phyloP scores from a whole-genome alignment of 2,329 filamentous ascomycete species.

The Keithomyces neogunnii region DNA sequence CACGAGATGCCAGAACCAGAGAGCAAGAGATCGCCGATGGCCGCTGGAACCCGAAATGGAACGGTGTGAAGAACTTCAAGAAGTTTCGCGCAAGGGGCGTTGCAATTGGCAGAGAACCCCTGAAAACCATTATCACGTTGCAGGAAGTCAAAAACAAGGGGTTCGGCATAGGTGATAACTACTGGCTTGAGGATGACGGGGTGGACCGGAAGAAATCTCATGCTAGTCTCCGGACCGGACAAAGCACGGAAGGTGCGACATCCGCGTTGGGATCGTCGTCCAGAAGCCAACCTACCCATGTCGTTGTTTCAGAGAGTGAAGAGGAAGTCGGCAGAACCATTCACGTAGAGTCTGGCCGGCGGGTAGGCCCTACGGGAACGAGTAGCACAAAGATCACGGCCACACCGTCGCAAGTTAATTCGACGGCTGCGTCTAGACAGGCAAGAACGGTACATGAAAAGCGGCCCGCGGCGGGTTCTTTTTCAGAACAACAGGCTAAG shows the following conservation, averaged over 20 bases:
- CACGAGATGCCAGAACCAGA: constrained; percentile 18
- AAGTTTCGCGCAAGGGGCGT: constrained; percentile 62
- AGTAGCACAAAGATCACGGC: constrained; percentile 12
- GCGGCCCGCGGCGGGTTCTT: constrained; percentile 22
- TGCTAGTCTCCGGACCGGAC: neutral
- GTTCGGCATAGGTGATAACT: constrained; percentile 66
- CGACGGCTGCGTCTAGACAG: constrained; percentile 19
- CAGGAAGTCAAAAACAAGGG: constrained; percentile 64
- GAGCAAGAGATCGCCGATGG: constrained; percentile 45
- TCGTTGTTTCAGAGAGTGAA: constrained; percentile 28
- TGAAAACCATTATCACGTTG: constrained; percentile 57
- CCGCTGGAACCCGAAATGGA: constrained; percentile 84
- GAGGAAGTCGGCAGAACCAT: constrained; percentile 10
- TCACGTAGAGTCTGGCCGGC: constrained; percentile 1
- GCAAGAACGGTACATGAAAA: constrained; percentile 19
- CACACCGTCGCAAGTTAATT: constrained; percentile 20
- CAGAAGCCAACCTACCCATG: constrained; percentile 13
- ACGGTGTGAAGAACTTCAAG: constrained; percentile 94
- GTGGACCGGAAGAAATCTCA: constrained; percentile 19
- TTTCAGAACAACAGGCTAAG: constrained; percentile 22
- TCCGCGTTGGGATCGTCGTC: constrained; percentile 2
- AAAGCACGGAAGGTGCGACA: neutral
- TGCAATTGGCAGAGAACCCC: constrained; percentile 28
- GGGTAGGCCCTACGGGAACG: constrained; percentile 13
- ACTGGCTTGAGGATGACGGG: constrained; percentile 57